These are phyloP conservation scores for Anthoceros angustus DNA, from an alignment of 225 moss, liverwort and hornwort species.

Conservation along the genomic window DNA sequence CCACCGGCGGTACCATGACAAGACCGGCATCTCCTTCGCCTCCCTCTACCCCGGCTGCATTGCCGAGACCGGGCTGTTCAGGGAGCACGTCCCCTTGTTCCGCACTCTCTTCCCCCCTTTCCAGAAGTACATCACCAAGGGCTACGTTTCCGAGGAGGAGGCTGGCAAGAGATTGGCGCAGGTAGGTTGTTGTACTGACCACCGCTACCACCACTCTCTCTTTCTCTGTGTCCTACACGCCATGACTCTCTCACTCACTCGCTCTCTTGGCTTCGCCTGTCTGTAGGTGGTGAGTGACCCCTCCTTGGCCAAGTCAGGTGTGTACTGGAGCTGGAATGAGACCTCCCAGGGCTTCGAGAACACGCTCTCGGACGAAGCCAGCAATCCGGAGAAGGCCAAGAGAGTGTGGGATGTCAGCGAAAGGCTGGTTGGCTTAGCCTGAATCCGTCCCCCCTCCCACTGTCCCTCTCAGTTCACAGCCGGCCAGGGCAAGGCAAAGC, in stretches of 20 bases:
- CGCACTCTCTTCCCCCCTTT: conserved; percentile 86
- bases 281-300: conserved; percentile 79
- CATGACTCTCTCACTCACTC: neutral
- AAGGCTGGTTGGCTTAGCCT: conserved; percentile 41
- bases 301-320: conserved; percentile 66
- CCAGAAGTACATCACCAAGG: conserved; percentile 96
- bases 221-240: neutral
- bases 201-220: too few species aligned
- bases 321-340: conserved; percentile 98
- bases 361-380: conserved; percentile 83
- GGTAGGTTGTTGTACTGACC: conserved; percentile 27
- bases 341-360: conserved; percentile 85
- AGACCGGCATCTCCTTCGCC: conserved; percentile 67
- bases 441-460: neutral
- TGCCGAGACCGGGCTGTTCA: conserved; percentile 88
- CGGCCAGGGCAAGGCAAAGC: too few species aligned
- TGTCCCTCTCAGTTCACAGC: neutral
- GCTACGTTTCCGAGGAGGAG: conserved; percentile 88
- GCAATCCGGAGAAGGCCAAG: conserved; percentile 79
- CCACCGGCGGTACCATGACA: conserved; percentile 64
- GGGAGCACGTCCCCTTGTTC: conserved; percentile 73
- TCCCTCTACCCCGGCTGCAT: conserved; percentile 99
- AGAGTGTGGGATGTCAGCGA: conserved; percentile 86
- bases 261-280: neutral
- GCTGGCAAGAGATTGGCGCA: conserved; percentile 86